These are phyloP conservation scores for Aphanomyces cochlioides DNA, from an alignment of 352 stramenopile genomes.

Conservation along the genomic window DNA sequence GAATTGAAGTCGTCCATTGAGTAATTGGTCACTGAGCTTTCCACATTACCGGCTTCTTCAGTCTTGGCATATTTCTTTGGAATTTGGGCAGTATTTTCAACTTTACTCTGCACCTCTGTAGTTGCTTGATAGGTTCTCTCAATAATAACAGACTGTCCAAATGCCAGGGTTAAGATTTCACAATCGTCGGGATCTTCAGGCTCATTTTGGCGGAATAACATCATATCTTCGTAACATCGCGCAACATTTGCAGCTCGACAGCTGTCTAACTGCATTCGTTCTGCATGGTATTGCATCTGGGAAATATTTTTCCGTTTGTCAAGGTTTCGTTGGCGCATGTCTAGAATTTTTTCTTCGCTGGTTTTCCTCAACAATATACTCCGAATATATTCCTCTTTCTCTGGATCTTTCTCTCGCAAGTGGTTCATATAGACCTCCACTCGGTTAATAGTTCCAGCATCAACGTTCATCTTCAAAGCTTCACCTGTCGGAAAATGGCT, in stretches of 20 bases:
- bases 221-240: slow-evolving; percentile 29
- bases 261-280: slow-evolving; percentile 23
- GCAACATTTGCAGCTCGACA: slow-evolving; percentile 15
- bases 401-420: neutral
- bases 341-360: slow-evolving; percentile 26
- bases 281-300: slow-evolving; percentile 7
- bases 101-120: neutral
- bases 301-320: neutral
- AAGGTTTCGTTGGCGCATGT: slow-evolving; percentile 15
- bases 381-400: slow-evolving; percentile 30
- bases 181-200: slow-evolving; percentile 21
- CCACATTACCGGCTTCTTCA: neutral
- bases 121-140: neutral
- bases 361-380: slow-evolving; percentile 23
- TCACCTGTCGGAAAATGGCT: no score
- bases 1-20: slow-evolving; percentile 8
- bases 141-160: slow-evolving; percentile 1
- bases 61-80: neutral
- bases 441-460: neutral
- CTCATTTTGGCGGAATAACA: slow-evolving; percentile 8
- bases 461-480: no score
- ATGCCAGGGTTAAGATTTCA: slow-evolving; percentile 9
- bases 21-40: neutral
- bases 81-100: neutral
- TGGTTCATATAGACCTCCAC: slow-evolving; percentile 16